Percentiles rank a stretch among this genome's conserved stretches.
Conservation (phyloP, 257 asterid species). For the Salvia miltiorrhiza region DNA sequence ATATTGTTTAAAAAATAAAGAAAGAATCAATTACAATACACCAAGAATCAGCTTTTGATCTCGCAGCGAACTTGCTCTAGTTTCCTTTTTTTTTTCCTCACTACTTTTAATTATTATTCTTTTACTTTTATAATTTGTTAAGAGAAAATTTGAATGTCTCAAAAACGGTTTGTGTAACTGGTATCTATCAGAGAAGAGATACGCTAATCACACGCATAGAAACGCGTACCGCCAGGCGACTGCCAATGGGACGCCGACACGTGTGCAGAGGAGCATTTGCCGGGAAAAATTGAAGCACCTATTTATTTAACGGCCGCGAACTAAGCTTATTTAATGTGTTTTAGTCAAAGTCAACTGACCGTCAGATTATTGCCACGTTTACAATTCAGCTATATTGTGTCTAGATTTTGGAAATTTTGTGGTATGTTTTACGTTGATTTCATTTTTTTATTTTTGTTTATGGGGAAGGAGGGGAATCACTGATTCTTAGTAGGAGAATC, state of each 20-base stretch:
- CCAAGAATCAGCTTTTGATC: conserved; percentile 39
- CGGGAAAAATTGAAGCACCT: conserved; percentile 16
- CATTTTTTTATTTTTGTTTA: neutral
- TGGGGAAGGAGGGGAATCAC: neutral
- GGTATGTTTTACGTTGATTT: neutral
- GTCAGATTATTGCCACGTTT: neutral
- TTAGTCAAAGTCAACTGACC: neutral
- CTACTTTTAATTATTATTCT: neutral
- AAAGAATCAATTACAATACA: neutral
- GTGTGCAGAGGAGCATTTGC: conserved; percentile 13
- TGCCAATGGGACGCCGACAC: conserved; percentile 25
- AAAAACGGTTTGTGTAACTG: neutral
- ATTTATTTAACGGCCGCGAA: conserved; percentile 22
- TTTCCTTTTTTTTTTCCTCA: neutral
- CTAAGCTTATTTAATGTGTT: no score
- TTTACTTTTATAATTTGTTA: neutral
- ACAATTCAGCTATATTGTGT: neutral
- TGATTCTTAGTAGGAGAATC: neutral
- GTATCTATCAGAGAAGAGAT: neutral
- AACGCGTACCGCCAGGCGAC: neutral
- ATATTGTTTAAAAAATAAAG: neutral
- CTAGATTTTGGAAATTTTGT: neutral
- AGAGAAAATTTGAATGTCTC: neutral
- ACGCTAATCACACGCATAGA: conserved; percentile 30
- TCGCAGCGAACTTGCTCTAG: neutral